phyloP scores from a whole-genome alignment of 2,329 filamentous ascomycete species.

The Aureobasidium sp. region DNA sequence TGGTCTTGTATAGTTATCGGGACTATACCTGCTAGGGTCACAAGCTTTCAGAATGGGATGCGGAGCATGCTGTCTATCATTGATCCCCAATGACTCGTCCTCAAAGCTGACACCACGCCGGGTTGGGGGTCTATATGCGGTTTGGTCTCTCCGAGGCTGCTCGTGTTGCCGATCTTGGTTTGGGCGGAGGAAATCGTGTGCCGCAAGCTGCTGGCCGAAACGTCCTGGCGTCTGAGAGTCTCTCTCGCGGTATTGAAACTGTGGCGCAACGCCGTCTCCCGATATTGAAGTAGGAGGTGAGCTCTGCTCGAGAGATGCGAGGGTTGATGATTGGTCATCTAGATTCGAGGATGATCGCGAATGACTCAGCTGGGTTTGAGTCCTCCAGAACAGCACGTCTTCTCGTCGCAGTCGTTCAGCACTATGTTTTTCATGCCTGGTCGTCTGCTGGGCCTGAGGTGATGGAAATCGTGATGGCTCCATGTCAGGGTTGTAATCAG shows the following conservation, averaged over 20 bases:
- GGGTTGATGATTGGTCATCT: neutral
- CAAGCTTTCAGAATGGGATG: too few species aligned
- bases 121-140: neutral
- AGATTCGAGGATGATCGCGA: neutral
- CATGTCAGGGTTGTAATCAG: neutral
- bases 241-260: neutral
- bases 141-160: neutral
- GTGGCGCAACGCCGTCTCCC: neutral
- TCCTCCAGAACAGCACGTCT: constrained; percentile 5
- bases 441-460: neutral
- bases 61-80: neutral
- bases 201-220: neutral
- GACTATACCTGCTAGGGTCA: neutral
- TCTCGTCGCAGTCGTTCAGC: neutral
- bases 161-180: neutral
- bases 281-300: neutral
- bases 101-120: neutral
- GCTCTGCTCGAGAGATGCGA: neutral
- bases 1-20: neutral
- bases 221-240: neutral
- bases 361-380: neutral
- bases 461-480: neutral
- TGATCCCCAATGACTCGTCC: neutral
- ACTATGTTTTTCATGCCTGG: neutral
- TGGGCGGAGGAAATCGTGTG: neutral